These are phyloP conservation scores for Amanita inopinata DNA, from an alignment of 768 basidiomycete genomes.

Conservation along the genomic window DNA sequence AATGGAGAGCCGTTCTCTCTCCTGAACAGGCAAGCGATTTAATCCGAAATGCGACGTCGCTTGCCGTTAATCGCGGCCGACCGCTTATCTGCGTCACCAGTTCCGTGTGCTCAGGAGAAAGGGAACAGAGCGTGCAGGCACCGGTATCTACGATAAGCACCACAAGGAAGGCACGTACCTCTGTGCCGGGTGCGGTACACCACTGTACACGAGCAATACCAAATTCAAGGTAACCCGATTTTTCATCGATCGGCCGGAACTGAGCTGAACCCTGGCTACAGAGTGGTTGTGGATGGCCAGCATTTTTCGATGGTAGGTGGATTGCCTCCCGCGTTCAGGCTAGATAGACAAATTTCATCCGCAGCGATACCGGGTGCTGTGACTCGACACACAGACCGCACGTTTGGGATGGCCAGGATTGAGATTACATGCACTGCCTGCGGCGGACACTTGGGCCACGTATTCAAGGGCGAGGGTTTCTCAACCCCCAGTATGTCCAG, in stretches of 20 bases:
- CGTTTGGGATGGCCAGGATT: conserved; percentile 58
- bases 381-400: conserved; percentile 59
- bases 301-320: conserved; percentile 79
- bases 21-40: conserved; percentile 60
- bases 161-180: conserved; percentile 56
- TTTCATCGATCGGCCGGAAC: background rate
- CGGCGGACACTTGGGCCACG: conserved; percentile 90
- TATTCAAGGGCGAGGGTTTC: conserved; percentile 90
- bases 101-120: conserved; percentile 81
- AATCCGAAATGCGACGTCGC: background rate
- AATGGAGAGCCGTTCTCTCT: conserved; percentile 77
- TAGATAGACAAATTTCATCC: background rate
- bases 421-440: conserved; percentile 90
- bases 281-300: conserved; percentile 97
- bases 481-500: conserved; percentile 55
- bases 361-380: conserved; percentile 87
- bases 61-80: background rate
- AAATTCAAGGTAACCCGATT: conserved; percentile 56
- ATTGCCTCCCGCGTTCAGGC: background rate
- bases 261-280: conserved; percentile 11
- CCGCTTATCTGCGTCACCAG: conserved; percentile 26
- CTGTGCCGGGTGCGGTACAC: conserved; percentile 74
- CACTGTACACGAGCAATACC: conserved; percentile 80
- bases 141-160: conserved; percentile 74
- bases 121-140: conserved; percentile 74